Evolutionary conservation across 2,329 filamentous ascomycete species (phyloP).

Genomic region (Aspergillus aculeatinus): DNA sequence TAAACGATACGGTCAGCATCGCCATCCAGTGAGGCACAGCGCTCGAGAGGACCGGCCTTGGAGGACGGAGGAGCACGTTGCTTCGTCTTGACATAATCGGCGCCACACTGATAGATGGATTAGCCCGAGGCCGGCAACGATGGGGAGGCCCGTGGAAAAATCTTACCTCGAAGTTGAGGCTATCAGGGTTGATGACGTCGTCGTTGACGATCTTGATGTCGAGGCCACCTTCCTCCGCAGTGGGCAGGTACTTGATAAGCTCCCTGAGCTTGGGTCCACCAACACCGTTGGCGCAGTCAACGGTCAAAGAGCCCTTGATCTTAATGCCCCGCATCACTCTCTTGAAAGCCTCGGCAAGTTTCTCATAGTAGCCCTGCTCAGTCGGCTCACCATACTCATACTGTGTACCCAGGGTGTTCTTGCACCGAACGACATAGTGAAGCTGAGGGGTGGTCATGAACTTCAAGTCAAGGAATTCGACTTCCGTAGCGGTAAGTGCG

Average conservation of each 20-base stretch:
- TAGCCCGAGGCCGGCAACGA: slow-evolving; percentile 6
- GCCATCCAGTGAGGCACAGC: slow-evolving; percentile 89
- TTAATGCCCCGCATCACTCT: slow-evolving; percentile 76
- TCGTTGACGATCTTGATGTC: slow-evolving; percentile 90
- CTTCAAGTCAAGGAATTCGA: slow-evolving; percentile 79
- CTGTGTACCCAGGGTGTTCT: slow-evolving; percentile 86
- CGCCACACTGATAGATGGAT: slow-evolving; percentile 66
- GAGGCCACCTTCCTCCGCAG: slow-evolving; percentile 64
- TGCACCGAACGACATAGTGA: slow-evolving; percentile 91
- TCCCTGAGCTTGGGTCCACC: slow-evolving; percentile 87
- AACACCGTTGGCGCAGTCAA: slow-evolving; percentile 96
- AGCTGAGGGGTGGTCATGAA: slow-evolving; percentile 95
- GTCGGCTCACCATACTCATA: slow-evolving; percentile 85
- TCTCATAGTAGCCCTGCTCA: slow-evolving; percentile 92
- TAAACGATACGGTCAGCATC: slow-evolving; percentile 95
- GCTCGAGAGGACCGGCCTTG: slow-evolving; percentile 70
- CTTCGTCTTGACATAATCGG: slow-evolving; percentile 96
- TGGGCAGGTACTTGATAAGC: slow-evolving; percentile 77
- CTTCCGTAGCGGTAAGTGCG: slow-evolving; percentile 72
- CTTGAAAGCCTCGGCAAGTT: slow-evolving; percentile 81
- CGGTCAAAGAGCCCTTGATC: slow-evolving; percentile 70
- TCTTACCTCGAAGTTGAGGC: slow-evolving; percentile 80
- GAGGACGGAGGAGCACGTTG: slow-evolving; percentile 84
- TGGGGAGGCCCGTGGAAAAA: not conserved
- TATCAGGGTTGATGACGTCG: slow-evolving; percentile 84